Base-by-base conservation (phyloP, 768 basidiomycete genomes). In the Hygrocybe punicea region DNA sequence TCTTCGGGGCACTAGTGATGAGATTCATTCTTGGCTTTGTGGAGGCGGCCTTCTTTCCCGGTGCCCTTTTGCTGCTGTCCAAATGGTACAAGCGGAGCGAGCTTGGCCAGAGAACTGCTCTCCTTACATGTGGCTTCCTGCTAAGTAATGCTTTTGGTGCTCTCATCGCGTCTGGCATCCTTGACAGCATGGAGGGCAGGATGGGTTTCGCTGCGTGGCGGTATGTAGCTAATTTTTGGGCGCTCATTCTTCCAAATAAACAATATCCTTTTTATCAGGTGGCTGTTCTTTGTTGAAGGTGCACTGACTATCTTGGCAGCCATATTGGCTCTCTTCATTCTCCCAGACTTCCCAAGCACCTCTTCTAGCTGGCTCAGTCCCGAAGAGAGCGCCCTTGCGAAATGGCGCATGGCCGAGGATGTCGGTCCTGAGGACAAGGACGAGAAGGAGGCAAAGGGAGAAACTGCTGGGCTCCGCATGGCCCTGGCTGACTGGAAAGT, bases 61-160 rank as follows among this genome's bases (percentile, higher is more conserved):
- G 60, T 8, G 60, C 60, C 13, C 42, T 61, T 16, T 84, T 83
- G 64, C 70, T 85, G 2, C 71, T 86, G 21, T 84, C 84, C 1
- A 84, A 82, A 65, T 84, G 88, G 90, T 91, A 91, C 74, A 88
- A 77, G 56, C 80, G 81, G 42, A 77, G 75, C 34, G 90, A 93
- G 65, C 75, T 92, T 42, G 89, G 86, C 39, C 73, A 84, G 51
- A 77, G 88, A 52, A 87, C 81, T 11, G 85, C 89, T 4, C 66
- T 87, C 47, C 75, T 91, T 33, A 81, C 80, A 40, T 89, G 87
- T 58, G 90, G 91, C 17, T 84, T 79, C 63, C 75, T 92, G 24
- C 84, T 91, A 52, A 84, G 83, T 53, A 93, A 92, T 74, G 91
- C 89, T 0, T 91, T 92, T 66, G 90, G 91, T 4, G 79, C 89